Evolutionary conservation across 495 filamentous ascomycete species (phyloP), one percentile per base, ranked within the genome.

Genomic region (Parathielavia hyrcaniae): DNA sequence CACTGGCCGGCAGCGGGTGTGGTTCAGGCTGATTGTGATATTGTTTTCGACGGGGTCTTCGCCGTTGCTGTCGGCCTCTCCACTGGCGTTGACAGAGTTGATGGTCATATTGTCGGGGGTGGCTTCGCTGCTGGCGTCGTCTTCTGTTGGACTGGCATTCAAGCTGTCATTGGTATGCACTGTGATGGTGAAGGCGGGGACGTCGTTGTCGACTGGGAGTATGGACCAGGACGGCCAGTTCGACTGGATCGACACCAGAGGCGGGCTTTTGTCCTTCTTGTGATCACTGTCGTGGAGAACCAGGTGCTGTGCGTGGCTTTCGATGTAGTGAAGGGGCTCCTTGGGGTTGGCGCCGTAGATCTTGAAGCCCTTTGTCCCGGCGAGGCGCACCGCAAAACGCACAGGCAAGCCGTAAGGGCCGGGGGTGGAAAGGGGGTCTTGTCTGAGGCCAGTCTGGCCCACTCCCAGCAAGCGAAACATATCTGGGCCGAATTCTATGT

Each of bases 341-440:
- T 41, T 39, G 32, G 19, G 41, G 23, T 43, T 19, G 34, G 32
- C 34, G 16, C 35, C 47, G n/a, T 45, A 45, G 12, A 57, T 41
- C 19, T 61, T 57, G 41, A 57, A 49, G 1, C 39, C 48, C 36
- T 34, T 38, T 2, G 7, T 11, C n/a, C 49, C 54, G 30, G 47
- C 43, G 0, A 10, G 16, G 30, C 40, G 47, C n/a, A 61, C 53
- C 2, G 32, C 43, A 30, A 56, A 61, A 22, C 59, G 59, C 20
- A 53, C 36, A 1, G 59, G 59, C 30, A 53, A 57, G 32, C 54
- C 54, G 7, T 61, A 40, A 13, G 58, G 58, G 9, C 58, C 53
- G 12, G 38, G 44, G 8, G 41, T 36, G 13, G 30, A 41, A 5
- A 39, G 45, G 34, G 44, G 45, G 49, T 10, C 19, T 10, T 1